Base-by-base conservation (phyloP, 2,329 filamentous ascomycete genomes). In the Endoconidiophora laricicola region DNA sequence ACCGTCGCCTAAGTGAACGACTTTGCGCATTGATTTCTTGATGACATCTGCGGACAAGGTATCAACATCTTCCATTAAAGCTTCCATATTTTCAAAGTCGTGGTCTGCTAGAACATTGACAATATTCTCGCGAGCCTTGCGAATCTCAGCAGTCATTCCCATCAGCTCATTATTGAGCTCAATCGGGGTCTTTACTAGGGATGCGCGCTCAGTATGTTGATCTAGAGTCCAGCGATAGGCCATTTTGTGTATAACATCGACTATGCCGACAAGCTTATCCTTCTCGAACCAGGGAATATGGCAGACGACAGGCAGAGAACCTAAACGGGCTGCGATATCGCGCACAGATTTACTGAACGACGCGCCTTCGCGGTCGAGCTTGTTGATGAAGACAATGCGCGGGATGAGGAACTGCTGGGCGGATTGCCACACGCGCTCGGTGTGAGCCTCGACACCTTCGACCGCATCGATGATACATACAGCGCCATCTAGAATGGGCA, bases 241-340 rank as follows among this genome's bases (percentile, higher is more conserved):
- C 42, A 81, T 74, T 10, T 86, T 70, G 53, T 82, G 76, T 49
- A 96, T 72, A 38, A 84, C 78, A 66, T 98, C 90, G 38, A 86
- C 85, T 23, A 96, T 76, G 23, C 91, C 91, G 22, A 80, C 76
- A 57, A 96, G 83, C 4, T 76, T 73, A 6, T 86, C 84, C 53
- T 82, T 81, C 4, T 84, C 77, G 77, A 88, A 96, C 86, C 88
- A 94, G 0, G 91, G 91, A 55, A 96, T 88, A 59, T 94, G 88
- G 59, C 90, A 95, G 6, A 96, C 79, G 12, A 91, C 79, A 2
- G 91, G 91, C 81, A 84, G 94, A 1, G 81, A 83, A 53, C 79
- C 76, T 18, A 98, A 70, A 49, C 86, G 76, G 0, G 80, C 72
- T 2, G 84, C 88, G 26, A 95, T 81, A 59, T 96, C 88, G 52